A percentile compares a stretch with the other conserved stretches of the same genome.
Conservation (phyloP, 352 stramenopile species). For the Phytophthora chlamydospora region DNA sequence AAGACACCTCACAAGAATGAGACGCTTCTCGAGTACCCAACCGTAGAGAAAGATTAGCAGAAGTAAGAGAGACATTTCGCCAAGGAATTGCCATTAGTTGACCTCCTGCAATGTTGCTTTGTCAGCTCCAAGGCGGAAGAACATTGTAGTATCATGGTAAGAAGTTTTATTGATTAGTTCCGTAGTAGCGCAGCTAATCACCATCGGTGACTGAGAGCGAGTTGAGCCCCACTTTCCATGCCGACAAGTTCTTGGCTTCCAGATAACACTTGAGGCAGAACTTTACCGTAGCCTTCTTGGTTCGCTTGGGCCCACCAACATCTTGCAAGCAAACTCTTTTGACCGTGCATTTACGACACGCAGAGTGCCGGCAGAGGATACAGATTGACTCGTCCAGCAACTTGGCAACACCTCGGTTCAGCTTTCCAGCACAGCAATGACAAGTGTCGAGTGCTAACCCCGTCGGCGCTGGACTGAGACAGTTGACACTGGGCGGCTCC, state of each 20-base stretch:
- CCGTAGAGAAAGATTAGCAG: no score
- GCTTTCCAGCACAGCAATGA: constrained; percentile 23
- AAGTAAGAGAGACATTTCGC: no score
- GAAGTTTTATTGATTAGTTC: no score
- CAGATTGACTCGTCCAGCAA: constrained; percentile 36
- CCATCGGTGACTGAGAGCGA: constrained; percentile 17
- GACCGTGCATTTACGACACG: constrained; percentile 48
- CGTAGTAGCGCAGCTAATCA: not conserved
- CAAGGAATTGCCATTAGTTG: no score
- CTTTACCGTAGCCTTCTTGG: constrained; percentile 29
- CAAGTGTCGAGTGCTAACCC: constrained; percentile 2
- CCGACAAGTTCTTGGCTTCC: constrained; percentile 39
- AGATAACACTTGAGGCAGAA: constrained; percentile 49
- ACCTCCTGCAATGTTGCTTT: not conserved
- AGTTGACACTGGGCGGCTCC: constrained; percentile 7
- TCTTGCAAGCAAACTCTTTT: constrained; percentile 34
- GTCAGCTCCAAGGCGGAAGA: no score
- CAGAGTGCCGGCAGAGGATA: constrained; percentile 46
- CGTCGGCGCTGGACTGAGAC: not conserved
- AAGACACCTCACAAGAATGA: not conserved
- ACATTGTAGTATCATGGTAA: no score
- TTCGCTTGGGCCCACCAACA: constrained; percentile 7
- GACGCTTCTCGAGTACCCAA: no score
- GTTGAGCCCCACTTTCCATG: constrained; percentile 38
- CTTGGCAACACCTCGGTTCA: constrained; percentile 24